phyloP scores from a whole-genome alignment of 495 filamentous ascomycete species.

The Talaromyces liani region DNA sequence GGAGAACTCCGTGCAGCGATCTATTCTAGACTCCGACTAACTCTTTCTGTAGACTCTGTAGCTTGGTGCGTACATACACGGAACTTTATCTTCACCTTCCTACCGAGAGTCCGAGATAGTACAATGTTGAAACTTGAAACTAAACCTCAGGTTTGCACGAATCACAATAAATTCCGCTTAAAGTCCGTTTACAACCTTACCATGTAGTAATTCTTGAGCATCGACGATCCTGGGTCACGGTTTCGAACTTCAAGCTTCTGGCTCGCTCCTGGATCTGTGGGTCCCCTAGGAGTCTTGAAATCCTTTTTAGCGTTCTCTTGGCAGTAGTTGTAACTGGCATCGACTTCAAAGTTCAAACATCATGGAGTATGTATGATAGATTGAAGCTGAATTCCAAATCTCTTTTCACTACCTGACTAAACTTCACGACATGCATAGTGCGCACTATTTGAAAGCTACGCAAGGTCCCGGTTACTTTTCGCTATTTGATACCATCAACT shows the following conservation, averaged over 20 bases:
- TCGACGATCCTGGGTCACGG: not conserved
- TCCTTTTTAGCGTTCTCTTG: not conserved
- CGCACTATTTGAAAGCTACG: not conserved
- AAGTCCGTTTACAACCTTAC: not conserved
- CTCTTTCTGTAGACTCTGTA: not conserved
- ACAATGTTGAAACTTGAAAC: not conserved
- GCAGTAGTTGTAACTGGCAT: not conserved
- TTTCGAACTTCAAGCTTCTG: not conserved
- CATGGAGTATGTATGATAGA: not conserved
- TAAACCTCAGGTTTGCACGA: not conserved
- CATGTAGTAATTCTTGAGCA: not conserved
- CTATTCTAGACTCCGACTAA: not conserved
- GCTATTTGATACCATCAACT: not conserved
- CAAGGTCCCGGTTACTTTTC: not conserved
- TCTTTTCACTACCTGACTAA: not conserved
- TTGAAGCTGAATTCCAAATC: not conserved
- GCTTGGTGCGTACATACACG: not conserved
- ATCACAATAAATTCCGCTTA: not conserved
- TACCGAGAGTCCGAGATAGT: not conserved
- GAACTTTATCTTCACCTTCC: not conserved
- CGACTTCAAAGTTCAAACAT: not conserved
- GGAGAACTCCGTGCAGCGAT: not conserved
- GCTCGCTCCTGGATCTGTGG: not conserved
- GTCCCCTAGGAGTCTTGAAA: not conserved
- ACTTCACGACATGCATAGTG: not conserved